Conservation (phyloP, 1,139 yeast genomes). For the Suhomyces maxii region DNA sequence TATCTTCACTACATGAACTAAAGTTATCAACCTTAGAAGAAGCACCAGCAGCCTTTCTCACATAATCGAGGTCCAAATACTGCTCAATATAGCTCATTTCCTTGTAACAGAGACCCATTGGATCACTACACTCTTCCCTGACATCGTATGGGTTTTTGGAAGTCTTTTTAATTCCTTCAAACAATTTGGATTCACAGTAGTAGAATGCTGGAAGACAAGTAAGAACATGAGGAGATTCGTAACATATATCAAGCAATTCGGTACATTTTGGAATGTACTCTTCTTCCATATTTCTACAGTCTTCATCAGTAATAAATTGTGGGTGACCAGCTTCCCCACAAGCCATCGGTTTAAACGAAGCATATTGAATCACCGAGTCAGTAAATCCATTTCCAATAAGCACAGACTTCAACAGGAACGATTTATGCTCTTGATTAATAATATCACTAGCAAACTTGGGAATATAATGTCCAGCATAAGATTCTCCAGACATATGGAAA, state of each 20-base stretch:
- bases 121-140: slow-evolving; percentile 10
- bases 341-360: slow-evolving; percentile 73
- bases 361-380: slow-evolving; percentile 67
- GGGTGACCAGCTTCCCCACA: slow-evolving; percentile 78
- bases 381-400: slow-evolving; percentile 82
- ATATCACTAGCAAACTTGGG: slow-evolving; percentile 77
- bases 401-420: slow-evolving; percentile 65
- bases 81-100: slow-evolving; percentile 10
- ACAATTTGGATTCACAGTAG: slow-evolving; percentile 8
- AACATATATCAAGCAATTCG: slow-evolving; percentile 11
- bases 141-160: slow-evolving; percentile 15
- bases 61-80: slow-evolving; percentile 12
- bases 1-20: background rate
- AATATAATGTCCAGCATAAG: slow-evolving; percentile 82
- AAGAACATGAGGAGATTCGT: slow-evolving; percentile 7
- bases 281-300: slow-evolving; percentile 35
- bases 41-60: slow-evolving; percentile 14
- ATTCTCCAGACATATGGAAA: slow-evolving; percentile 83
- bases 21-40: slow-evolving; percentile 4
- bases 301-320: slow-evolving; percentile 46
- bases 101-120: slow-evolving; percentile 9
- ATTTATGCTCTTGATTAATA: slow-evolving; percentile 56
- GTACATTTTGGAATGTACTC: slow-evolving; percentile 11
- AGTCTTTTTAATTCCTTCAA: slow-evolving; percentile 10
- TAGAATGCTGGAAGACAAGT: slow-evolving; percentile 14